Conservation (phyloP, 345 rosid genomes). For the Euphorbia pulcherrima region DNA sequence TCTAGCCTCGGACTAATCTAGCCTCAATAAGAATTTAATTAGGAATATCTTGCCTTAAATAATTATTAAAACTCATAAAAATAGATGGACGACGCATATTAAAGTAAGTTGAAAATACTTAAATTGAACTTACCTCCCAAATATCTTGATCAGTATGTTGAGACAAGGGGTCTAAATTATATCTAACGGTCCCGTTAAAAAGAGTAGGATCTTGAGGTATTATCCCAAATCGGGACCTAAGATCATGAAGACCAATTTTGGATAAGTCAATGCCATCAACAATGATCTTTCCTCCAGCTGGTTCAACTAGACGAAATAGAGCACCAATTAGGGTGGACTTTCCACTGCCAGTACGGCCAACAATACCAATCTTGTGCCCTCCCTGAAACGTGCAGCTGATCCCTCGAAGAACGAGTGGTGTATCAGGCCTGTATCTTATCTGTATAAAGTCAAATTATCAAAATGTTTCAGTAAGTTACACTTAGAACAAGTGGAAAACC, state of each 20-base stretch:
- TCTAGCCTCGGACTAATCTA: too few relatives aligned
- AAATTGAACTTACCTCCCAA: slow-evolving; percentile 66
- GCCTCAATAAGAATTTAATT: too few relatives aligned
- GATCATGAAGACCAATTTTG: slow-evolving; percentile 74
- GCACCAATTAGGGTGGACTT: slow-evolving; percentile 91
- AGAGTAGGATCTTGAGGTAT: slow-evolving; percentile 96
- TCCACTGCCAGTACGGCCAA: slow-evolving; percentile 94
- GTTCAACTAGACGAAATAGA: slow-evolving; percentile 85
- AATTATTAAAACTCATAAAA: too few relatives aligned
- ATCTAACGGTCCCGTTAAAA: slow-evolving; percentile 88
- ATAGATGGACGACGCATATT: too few relatives aligned
- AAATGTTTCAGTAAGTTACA: neutral
- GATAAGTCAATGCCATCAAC: slow-evolving; percentile 82
- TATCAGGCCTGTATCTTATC: slow-evolving; percentile 67
- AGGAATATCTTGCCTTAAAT: too few relatives aligned
- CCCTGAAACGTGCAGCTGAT: slow-evolving; percentile 81
- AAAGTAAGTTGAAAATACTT: too few relatives aligned
- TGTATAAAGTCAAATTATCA: slow-evolving; percentile 28
- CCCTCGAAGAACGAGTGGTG: slow-evolving; percentile 75
- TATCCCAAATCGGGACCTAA: slow-evolving; percentile 82
- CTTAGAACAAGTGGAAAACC: neutral
- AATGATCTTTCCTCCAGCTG: slow-evolving; percentile 69
- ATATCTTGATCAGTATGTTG: slow-evolving; percentile 74
- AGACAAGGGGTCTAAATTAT: slow-evolving; percentile 75
- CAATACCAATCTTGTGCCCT: slow-evolving; percentile 89